Evolutionary conservation across 257 asterid species (phyloP).

Genomic region (Osmanthus fragrans): DNA sequence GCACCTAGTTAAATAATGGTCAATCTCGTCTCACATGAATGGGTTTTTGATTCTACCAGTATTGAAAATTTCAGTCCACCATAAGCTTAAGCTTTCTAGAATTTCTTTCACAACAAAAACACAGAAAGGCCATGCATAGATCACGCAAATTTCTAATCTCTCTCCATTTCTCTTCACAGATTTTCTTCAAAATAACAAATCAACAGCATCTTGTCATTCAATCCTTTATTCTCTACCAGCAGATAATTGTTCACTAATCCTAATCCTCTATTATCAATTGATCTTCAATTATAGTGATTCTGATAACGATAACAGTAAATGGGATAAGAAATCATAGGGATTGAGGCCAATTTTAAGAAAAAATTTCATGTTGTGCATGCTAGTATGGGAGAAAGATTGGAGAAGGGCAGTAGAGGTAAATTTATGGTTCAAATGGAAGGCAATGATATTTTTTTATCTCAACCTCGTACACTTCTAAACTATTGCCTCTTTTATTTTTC

Average conservation of each 20-base stretch:
- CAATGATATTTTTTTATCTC: neutral
- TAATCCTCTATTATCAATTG: neutral
- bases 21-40: neutral
- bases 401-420: neutral
- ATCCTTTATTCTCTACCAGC: conserved; percentile 1
- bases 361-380: neutral
- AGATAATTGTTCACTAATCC: neutral
- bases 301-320: neutral
- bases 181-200: neutral
- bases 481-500: neutral
- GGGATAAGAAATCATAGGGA: neutral
- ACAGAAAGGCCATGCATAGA: neutral
- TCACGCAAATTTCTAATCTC: neutral
- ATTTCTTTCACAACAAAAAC: neutral
- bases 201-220: neutral
- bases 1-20: neutral
- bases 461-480: neutral
- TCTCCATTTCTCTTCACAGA: neutral
- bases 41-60: neutral
- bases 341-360: neutral
- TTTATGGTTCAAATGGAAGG: neutral
- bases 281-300: neutral
- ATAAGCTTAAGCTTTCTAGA: neutral
- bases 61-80: neutral
- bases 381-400: neutral